Evolutionary conservation across 257 asterid species (phyloP).

Genomic region (Solanum peruvianum): DNA sequence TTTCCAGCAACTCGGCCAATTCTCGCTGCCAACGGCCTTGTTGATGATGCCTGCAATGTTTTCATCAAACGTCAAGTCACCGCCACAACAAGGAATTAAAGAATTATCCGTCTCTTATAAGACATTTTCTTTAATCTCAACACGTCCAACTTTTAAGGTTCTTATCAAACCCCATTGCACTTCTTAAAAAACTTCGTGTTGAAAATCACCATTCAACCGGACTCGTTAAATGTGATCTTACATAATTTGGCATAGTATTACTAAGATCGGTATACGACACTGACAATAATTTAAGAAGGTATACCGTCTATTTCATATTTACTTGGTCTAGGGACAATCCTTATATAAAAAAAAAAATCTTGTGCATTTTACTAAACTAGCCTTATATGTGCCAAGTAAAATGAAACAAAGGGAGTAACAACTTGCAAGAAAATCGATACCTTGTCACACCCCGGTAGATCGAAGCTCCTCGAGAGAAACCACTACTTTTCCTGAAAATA

Average conservation of each 20-base stretch:
- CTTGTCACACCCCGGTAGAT: conserved; percentile 88
- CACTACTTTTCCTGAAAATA: conserved; percentile 84
- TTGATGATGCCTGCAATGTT: conserved; percentile 75
- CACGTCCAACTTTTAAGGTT: background rate
- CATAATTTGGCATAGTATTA: background rate
- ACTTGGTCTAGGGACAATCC: background rate
- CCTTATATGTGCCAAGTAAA: background rate
- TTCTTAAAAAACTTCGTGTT: background rate
- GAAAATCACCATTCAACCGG: background rate
- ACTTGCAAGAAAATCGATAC: conserved; percentile 3
- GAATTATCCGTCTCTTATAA: background rate
- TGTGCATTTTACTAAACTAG: background rate
- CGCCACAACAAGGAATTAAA: background rate
- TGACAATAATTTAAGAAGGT: background rate
- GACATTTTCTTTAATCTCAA: background rate
- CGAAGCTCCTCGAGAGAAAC: conserved; percentile 89
- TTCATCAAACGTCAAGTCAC: background rate
- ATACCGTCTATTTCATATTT: background rate
- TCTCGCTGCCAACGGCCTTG: conserved; percentile 99
- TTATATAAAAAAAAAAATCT: background rate
- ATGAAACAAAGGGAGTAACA: background rate
- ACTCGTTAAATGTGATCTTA: background rate
- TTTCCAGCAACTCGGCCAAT: conserved; percentile 97
- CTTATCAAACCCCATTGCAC: background rate
- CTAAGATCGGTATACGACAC: background rate